These are phyloP conservation scores for Scytalidium sp. DNA, from an alignment of 2,329 filamentous ascomycete genomes.

Conservation along the genomic window DNA sequence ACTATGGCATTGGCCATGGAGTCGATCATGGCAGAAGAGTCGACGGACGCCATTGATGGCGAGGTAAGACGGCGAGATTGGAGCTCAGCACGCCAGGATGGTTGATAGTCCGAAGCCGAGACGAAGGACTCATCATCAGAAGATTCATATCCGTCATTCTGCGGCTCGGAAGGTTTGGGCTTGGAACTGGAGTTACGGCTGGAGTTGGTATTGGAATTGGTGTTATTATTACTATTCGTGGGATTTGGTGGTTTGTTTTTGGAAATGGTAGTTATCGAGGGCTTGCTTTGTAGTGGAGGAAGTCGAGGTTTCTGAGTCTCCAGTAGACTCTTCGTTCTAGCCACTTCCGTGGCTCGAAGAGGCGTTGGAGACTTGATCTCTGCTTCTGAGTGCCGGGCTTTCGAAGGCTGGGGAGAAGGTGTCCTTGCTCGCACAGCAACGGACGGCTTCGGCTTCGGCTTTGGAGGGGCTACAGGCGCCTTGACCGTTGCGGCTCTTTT, in stretches of 20 bases:
- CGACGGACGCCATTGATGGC: conserved; percentile 10
- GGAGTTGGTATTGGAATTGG: conserved; percentile 15
- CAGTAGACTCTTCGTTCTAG: not conserved
- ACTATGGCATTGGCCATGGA: conserved; percentile 73
- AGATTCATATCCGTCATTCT: conserved; percentile 15
- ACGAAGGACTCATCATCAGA: conserved; percentile 30
- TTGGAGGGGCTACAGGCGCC: conserved; percentile 21
- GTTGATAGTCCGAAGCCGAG: conserved; percentile 25
- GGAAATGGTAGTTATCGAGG: conserved; percentile 6
- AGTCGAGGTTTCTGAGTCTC: not conserved
- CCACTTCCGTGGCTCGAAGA: not conserved
- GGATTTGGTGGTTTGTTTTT: conserved; percentile 9
- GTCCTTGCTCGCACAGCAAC: conserved; percentile 2
- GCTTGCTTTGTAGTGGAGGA: not conserved
- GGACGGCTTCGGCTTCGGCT: conserved; percentile 19
- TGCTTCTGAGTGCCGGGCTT: conserved; percentile 3
- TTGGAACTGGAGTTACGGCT: not conserved
- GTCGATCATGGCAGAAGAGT: conserved; percentile 49
- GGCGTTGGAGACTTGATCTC: conserved; percentile 12
- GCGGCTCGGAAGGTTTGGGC: not conserved
- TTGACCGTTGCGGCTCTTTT: conserved; percentile 6
- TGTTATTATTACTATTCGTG: conserved; percentile 8
- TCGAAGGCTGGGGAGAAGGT: conserved; percentile 5
- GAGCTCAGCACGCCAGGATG: conserved; percentile 22
- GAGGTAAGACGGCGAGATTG: conserved; percentile 16